phyloP scores from a whole-genome alignment of 331 rosid genomes.

The Erythrophleum ivorense region DNA sequence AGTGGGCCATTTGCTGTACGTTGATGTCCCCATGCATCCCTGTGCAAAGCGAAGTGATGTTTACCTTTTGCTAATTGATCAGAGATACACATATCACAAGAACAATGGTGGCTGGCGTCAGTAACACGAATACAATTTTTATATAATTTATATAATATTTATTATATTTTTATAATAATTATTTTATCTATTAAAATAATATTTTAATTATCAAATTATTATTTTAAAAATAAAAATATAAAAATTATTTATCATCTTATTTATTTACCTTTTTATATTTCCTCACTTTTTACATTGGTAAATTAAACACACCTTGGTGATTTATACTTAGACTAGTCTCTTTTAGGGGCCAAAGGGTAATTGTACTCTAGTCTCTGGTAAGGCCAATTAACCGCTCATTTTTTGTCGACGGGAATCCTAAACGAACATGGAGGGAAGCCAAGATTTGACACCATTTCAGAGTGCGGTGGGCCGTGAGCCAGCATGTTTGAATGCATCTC shows the following conservation, averaged over 20 bases:
- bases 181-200: no score
- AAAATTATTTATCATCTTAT: no score
- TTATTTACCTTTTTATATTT: no score
- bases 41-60: background rate
- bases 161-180: no score
- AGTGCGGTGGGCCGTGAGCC: constrained; percentile 41
- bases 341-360: background rate
- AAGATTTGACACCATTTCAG: constrained; percentile 47
- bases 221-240: no score
- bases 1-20: constrained; percentile 25
- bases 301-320: background rate
- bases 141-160: no score
- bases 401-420: constrained; percentile 32
- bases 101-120: background rate
- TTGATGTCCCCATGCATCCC: background rate
- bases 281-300: no score
- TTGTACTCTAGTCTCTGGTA: background rate
- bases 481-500: constrained; percentile 15
- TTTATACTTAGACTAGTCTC: background rate
- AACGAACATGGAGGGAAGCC: constrained; percentile 40
- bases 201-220: no score
- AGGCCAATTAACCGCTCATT: background rate
- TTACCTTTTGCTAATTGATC: background rate
- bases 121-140: no score
- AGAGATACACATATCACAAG: background rate